Conservation (phyloP, 805 yeast species). For the Kurtzmaniella fragi region DNA sequence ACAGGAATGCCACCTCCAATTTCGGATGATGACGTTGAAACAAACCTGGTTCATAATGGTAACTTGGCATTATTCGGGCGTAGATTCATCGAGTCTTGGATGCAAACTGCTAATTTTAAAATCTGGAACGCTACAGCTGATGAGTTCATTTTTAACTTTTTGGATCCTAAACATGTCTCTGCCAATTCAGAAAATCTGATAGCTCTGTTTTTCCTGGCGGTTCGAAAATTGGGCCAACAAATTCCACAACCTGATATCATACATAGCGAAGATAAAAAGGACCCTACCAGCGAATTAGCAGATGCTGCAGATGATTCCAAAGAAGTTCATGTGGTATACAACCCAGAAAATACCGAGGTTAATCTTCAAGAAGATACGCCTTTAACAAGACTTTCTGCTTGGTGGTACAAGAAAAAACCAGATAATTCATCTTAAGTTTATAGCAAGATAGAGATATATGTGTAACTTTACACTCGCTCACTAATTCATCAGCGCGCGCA, state of each 20-base stretch:
- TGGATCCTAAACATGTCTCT: conserved; percentile 35
- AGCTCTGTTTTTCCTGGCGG: no score
- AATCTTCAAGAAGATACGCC: not conserved
- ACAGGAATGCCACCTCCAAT: conserved; percentile 1
- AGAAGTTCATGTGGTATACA: not conserved
- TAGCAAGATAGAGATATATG: no score
- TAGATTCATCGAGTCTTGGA: conserved; percentile 31
- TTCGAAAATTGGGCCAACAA: not conserved
- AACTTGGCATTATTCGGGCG: conserved; percentile 24
- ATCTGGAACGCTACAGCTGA: conserved; percentile 39
- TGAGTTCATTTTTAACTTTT: conserved; percentile 40
- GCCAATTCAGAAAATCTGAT: conserved; percentile 11
- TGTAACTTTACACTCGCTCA: no score
- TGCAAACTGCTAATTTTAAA: conserved; percentile 26
- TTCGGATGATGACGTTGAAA: conserved; percentile 10
- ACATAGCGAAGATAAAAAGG: conserved; percentile 1
- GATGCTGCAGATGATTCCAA: conserved; percentile 3
- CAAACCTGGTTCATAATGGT: conserved; percentile 18
- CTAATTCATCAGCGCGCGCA: no score
- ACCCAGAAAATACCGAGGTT: not conserved
- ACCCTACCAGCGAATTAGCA: conserved; percentile 7
- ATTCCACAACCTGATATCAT: not conserved
- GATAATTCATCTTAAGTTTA: no score
- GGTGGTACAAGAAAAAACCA: not conserved
- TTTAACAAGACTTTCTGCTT: not conserved